Evolutionary conservation across 495 filamentous ascomycete genomes (phyloP).

Genomic region (Lepraria neglecta): DNA sequence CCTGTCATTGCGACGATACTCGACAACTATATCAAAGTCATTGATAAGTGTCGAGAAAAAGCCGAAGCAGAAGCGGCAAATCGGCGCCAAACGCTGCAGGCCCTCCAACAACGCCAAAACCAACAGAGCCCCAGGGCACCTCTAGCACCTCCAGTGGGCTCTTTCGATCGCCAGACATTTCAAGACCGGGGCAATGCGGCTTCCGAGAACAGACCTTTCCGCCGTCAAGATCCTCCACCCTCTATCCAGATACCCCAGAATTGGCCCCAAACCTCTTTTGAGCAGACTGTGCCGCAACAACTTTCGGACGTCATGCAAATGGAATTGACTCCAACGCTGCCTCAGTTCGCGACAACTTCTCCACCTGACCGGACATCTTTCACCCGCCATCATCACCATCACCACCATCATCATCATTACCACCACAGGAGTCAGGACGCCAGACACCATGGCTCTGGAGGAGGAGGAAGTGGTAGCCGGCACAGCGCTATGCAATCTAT

Average conservation of each 20-base stretch:
- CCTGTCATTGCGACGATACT: conserved; percentile 98
- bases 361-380: conserved; percentile 70
- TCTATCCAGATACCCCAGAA: conserved; percentile 66
- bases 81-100: conserved; percentile 32
- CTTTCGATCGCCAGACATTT: conserved; percentile 32
- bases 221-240: conserved; percentile 64
- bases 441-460: conserved; percentile 38
- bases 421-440: conserved; percentile 56
- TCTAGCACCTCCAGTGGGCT: conserved; percentile 16
- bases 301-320: conserved; percentile 45
- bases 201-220: conserved; percentile 45
- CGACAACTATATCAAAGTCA: conserved; percentile 94
- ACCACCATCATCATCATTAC: conserved; percentile 55
- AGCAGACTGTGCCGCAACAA: conserved; percentile 30
- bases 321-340: conserved; percentile 58
- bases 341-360: conserved; percentile 63
- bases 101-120: conserved; percentile 34
- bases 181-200: conserved; percentile 36
- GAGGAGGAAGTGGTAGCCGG: conserved; percentile 33
- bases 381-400: conserved; percentile 42
- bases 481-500: conserved; percentile 59
- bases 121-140: conserved; percentile 38
- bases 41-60: conserved; percentile 82
- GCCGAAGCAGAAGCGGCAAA: conserved; percentile 63
- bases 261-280: conserved; percentile 42